A percentile compares a stretch with the other conserved stretches of the same genome.
Conservation (phyloP, 228 moss, liverwort and hornwort genomes). For the Sphagnum magellanicum region DNA sequence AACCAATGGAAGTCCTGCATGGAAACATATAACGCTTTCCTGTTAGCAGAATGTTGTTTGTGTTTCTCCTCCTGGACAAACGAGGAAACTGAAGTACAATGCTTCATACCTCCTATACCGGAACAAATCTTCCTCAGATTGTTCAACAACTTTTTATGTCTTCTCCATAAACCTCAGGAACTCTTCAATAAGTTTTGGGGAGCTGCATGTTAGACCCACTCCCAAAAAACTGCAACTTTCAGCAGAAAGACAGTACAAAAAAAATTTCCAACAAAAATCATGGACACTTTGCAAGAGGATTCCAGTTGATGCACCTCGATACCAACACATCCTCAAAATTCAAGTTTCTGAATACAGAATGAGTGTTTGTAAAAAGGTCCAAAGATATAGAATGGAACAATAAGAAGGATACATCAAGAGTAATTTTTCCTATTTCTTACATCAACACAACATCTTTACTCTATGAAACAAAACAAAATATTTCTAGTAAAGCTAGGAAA, state of each 20-base stretch:
- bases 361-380: neutral
- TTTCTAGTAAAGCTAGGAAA: too few relatives aligned
- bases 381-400: neutral
- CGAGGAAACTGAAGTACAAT: neutral
- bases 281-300: too few relatives aligned
- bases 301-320: too few relatives aligned
- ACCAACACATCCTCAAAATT: neutral
- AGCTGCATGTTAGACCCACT: too few relatives aligned
- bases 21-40: neutral
- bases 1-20: conserved; percentile 83
- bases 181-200: too few relatives aligned
- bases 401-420: neutral
- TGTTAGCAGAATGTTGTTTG: neutral
- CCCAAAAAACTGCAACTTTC: too few relatives aligned
- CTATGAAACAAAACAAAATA: too few relatives aligned
- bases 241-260: too few relatives aligned
- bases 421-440: neutral
- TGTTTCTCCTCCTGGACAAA: neutral
- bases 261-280: too few relatives aligned
- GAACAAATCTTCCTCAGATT: neutral
- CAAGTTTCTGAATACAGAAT: neutral
- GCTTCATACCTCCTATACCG: neutral
- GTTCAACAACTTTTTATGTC: too few relatives aligned
- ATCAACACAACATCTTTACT: neutral
- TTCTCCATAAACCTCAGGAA: too few relatives aligned